Conservation (phyloP, 345 rosid species). For the Aegle marmelos region DNA sequence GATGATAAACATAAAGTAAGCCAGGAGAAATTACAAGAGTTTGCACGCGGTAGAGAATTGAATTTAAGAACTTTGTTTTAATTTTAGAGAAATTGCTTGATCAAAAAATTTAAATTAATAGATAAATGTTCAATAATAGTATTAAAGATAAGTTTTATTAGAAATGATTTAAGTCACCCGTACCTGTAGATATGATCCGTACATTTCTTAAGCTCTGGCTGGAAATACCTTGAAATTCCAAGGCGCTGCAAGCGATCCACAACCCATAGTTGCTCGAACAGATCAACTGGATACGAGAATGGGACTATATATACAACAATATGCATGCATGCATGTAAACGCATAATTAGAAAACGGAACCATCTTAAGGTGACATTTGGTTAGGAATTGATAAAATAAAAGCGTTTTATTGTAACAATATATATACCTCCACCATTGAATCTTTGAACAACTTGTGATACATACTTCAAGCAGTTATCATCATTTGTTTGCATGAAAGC, state of each 20-base stretch:
- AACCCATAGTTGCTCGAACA: slow-evolving; percentile 83
- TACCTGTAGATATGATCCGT: slow-evolving; percentile 65
- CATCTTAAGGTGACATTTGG: neutral
- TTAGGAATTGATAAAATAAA: neutral
- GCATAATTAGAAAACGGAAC: neutral
- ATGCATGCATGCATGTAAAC: no score
- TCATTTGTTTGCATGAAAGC: slow-evolving; percentile 85
- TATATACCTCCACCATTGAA: slow-evolving; percentile 85
- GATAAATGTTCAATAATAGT: no score
- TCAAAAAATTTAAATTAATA: no score
- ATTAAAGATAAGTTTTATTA: neutral
- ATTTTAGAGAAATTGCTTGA: no score
- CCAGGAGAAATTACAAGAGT: no score
- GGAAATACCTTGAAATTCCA: slow-evolving; percentile 78
- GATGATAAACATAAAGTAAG: no score
- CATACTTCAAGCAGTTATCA: slow-evolving; percentile 50
- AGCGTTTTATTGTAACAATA: neutral
- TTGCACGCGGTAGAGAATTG: no score
- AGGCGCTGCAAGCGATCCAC: slow-evolving; percentile 89
- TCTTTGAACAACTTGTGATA: slow-evolving; percentile 50
- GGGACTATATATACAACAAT: slow-evolving; percentile 50
- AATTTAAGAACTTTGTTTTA: no score
- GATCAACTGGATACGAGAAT: slow-evolving; percentile 77
- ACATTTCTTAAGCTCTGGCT: slow-evolving; percentile 54
- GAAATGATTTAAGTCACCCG: no score